Evolutionary conservation across 2,329 filamentous ascomycete species (phyloP).

Genomic region (Dendrostoma leiphaemia): DNA sequence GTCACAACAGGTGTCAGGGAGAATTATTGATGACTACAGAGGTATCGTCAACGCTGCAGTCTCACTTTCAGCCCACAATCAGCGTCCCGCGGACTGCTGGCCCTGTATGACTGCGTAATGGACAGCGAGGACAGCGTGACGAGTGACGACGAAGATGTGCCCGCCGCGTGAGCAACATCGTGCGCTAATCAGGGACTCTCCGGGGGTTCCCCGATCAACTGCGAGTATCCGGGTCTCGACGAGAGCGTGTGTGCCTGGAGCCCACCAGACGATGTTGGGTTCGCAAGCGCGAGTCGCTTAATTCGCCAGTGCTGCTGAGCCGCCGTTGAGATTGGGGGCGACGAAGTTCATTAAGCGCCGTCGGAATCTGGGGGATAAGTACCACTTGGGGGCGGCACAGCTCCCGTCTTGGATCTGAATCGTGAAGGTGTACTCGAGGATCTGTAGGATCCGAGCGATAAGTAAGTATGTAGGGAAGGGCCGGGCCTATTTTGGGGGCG

Average conservation of each 20-base stretch:
- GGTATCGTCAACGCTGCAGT: background rate
- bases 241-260: background rate
- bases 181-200: no score
- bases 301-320: no score
- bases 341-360: background rate
- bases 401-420: background rate
- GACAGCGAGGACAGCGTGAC: background rate
- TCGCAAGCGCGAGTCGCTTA: background rate
- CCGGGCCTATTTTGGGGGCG: slow-evolving; percentile 14
- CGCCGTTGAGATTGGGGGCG: background rate
- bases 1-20: background rate
- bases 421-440: background rate
- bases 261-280: background rate
- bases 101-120: background rate
- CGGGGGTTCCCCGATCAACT: no score
- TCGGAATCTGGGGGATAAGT: background rate
- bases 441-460: background rate
- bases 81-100: background rate
- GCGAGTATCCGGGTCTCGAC: no score
- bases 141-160: no score
- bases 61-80: background rate
- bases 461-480: background rate
- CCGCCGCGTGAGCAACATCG: no score
- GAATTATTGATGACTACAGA: background rate
- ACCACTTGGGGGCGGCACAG: background rate